Percentiles rank a stretch among this genome's conserved stretches.
Evolutionary conservation across 345 rosid genomes (phyloP).

Genomic region (Brassica cretica): DNA sequence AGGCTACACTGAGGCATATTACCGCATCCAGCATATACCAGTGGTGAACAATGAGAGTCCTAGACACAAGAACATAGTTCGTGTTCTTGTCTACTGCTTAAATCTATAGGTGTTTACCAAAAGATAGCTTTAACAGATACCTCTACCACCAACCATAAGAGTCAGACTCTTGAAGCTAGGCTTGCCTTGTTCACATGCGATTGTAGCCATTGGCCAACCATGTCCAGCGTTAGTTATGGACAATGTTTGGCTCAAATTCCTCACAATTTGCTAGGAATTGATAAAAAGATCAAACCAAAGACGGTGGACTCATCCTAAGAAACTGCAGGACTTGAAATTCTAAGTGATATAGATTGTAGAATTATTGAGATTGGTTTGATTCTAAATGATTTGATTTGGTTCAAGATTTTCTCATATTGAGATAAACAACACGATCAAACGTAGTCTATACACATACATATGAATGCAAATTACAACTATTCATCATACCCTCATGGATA

Average conservation of each 20-base stretch:
- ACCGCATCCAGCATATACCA: too few species aligned
- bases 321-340: not conserved
- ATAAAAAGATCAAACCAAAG: not conserved
- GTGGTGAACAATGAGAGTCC: not conserved
- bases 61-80: not conserved
- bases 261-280: not conserved
- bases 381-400: not conserved
- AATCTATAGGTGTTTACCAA: not conserved
- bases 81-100: not conserved
- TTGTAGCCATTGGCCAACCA: not conserved
- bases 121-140: not conserved
- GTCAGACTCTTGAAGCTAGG: not conserved
- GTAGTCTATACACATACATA: slow-evolving; percentile 30
- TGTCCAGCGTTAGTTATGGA: not conserved
- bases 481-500: slow-evolving; percentile 3
- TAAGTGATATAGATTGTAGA: not conserved
- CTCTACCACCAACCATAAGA: not conserved
- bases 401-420: not conserved
- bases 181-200: not conserved
- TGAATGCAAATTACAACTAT: slow-evolving; percentile 20
- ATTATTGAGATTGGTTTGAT: not conserved
- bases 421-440: slow-evolving; percentile 8
- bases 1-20: not conserved
- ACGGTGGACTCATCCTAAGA: not conserved
- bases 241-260: not conserved